Evolutionary conservation across 345 rosid genomes (phyloP), one percentile per base, ranked within the genome.

Genomic region (Orychophragmus violaceus): DNA sequence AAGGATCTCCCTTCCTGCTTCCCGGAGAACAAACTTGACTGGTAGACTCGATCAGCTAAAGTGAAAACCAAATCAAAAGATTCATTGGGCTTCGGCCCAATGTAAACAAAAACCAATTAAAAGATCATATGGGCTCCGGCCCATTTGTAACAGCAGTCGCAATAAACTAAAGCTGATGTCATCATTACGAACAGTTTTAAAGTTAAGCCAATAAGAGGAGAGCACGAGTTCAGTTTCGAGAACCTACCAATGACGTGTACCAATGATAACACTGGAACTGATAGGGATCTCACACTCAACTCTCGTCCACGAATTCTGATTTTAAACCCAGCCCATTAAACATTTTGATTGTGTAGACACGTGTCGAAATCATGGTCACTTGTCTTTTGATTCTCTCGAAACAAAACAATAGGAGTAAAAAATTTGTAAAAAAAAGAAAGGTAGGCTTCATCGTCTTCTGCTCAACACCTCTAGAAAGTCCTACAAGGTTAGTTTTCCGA

Each of bases 251-350:
- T 56, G 57, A 85, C 91, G 87, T 90, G 95, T 84, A 83, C 97
- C 87, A 88, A 82, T 85, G 35, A 45, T 5, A 19, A 19, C 14
- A 18, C 25, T 7, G 86, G 78, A 84, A 90, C 79, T 84, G 97
- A 90, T 90, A 84, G 90, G 90, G 88, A 88, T 86, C 85, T 67
- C 76, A 75, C 72, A 67, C 42, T 75, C 57, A 62, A 21, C 56
- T 85, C 93, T 85, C 91, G 80, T 81, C 97, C 97, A 90, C 95
- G 80, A 90, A 68, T 84, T 86, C 74, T 78, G 95, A 83, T 83
- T 72, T 82, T 72, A 37, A 54, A 79, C 29, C 12, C 75, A 53
- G 58, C 70, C 49, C 74, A 70, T 64, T 68, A n/a, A 56, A 53
- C 62, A 74, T 54, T 52, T 77, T 63, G 85, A 84, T 80, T 81